A percentile compares a stretch with the other conserved stretches of the same genome.
Conservation (phyloP, 345 rosid genomes). For the Salix viminalis region DNA sequence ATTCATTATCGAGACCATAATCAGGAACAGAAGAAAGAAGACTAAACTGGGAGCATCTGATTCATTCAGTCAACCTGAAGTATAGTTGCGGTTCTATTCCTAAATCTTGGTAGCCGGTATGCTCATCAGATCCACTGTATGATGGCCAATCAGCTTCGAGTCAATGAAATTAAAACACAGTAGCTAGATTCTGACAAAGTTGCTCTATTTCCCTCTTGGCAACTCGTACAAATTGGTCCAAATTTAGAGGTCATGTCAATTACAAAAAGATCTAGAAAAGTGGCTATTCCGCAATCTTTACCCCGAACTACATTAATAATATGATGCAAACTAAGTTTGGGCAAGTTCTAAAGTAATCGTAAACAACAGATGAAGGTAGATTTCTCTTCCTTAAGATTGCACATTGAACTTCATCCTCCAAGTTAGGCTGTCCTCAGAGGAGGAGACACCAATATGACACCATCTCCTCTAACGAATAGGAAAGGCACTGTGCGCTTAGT, state of each 20-base stretch:
- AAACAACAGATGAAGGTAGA: neutral
- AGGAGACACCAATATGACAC: constrained; percentile 97
- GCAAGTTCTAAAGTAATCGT: neutral
- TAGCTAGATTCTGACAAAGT: neutral
- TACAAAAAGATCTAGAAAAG: neutral
- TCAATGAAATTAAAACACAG: neutral
- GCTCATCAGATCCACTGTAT: neutral
- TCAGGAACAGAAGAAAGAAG: neutral
- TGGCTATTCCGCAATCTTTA: neutral
- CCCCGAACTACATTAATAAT: neutral
- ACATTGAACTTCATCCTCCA: constrained; percentile 4
- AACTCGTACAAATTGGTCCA: neutral
- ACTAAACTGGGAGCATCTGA: neutral
- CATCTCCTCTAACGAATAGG: constrained; percentile 97
- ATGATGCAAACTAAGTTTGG: constrained; percentile 4
- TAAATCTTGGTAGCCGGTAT: neutral
- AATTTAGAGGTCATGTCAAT: neutral
- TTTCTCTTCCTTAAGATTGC: neutral
- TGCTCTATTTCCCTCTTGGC: neutral
- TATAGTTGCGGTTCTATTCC: neutral
- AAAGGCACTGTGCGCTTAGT: constrained; percentile 76
- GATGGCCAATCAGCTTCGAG: neutral
- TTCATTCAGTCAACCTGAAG: neutral
- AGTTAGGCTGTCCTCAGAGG: constrained; percentile 81
- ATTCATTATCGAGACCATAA: neutral